Evolutionary conservation across 1,139 yeast genomes (phyloP), one percentile per base, ranked within the genome.

Genomic region (Geotrichum europaeum): DNA sequence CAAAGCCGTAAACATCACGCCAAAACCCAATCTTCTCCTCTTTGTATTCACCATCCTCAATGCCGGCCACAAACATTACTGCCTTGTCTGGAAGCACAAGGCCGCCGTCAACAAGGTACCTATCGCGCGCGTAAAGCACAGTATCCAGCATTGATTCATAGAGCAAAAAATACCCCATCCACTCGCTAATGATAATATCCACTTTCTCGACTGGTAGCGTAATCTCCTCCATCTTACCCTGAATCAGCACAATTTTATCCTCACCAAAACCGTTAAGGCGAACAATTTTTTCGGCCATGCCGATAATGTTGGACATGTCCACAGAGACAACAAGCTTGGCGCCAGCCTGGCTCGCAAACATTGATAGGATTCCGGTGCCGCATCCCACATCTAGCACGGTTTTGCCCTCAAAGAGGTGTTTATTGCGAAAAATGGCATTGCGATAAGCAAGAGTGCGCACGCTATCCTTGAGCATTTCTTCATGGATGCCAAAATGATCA

Each of bases 71-170:
- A 73, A 85, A 86, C 82, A 94, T 89, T 51, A 89, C 81, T 66
- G 97, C 94, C 76, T 89, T 89, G 75, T 94, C 98, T 50, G 99
- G 99, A 80, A 95, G 85, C 64, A 95, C 90, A 67, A 92, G 80
- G 12, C 99, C 99, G 55, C 87, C 96, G 70, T 85, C 81, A 47
- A 81, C 90, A 71, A 95, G 82, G 75, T 91, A 95, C 74, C 82
- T 84, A 77, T 95, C 99, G 76, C 99, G 85, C 43, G 99, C 99
- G 67, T 84, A 83, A 66, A 95, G 79, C 28, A 95, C 99, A 49
- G 99, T 91, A 74, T 95, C 99, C 75, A 95, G 82, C 99, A 95
- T 95, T 65, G 96, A 89, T 79, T 95, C 99, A 73, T 94, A 95
- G 63, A 95, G 79, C 70, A 95, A 78, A 72, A 95, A 95, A 78